Base-by-base conservation (phyloP, 2,329 filamentous ascomycete species). In the Sporothrix humicola region DNA sequence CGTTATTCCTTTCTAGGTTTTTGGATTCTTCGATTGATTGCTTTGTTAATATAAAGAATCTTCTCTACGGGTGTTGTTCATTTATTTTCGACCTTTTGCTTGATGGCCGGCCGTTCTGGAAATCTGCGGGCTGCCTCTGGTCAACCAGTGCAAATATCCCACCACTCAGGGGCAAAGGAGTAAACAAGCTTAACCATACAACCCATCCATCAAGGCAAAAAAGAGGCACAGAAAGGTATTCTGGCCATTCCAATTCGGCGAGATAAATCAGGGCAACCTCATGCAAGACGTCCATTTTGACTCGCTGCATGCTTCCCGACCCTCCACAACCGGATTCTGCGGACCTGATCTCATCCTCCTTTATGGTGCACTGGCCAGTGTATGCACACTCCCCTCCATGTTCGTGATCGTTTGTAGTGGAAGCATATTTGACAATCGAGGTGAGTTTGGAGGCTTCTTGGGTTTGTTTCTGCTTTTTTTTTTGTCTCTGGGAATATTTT, bases 81-180 rank as follows among this genome's bases (percentile, higher is more conserved):
- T 26, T 26, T 26, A 26, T 26, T 26, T 26, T 26, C 23, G 23
- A 26, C 23, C 23, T 26, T 54, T 54, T 20, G 10, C 10, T 54
- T 23, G 3, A 52, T 52, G 52, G 7, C 20, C 20, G 54, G 20
- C 50, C 50, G n/a, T 12, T 26, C 3, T 2, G 12, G 26, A 13
- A 58, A 23, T 26, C 26, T 56, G 26, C 58, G 26, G 58, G 58
- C 58, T 37, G 58, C 54, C 61, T 26, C 61, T 26, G 23, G 23
- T 26, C 31, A 48, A 42, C 61, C 61, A 42, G 42, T 48, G 61
- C 13, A 66, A 48, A 66, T 48, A 66, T 66, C 61, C 61, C 37
- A 66, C 61, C 61, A 66, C 61, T 48, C 61, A 66, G 31, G 37
- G 17, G 59, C 31, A 63, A n/a, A 63, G 37, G 15, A 20, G 54